phyloP scores from a whole-genome alignment of 306 rosid species.

The Erythrophleum fordii region DNA sequence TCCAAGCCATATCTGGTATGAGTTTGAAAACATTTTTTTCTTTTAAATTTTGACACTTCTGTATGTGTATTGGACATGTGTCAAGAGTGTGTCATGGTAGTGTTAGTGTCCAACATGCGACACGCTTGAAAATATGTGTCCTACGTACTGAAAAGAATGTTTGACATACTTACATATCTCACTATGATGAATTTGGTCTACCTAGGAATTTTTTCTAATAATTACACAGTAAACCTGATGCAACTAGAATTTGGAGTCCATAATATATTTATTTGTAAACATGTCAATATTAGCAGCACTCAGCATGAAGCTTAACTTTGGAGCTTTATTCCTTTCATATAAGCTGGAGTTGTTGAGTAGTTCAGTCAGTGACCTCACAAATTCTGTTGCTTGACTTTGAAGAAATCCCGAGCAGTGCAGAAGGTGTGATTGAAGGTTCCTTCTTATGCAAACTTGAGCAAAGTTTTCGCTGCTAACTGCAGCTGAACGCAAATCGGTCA shows the following conservation, averaged over 20 bases:
- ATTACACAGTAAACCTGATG: background rate
- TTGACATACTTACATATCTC: no score
- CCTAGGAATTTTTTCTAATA: no score
- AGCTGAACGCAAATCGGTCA: constrained; percentile 70
- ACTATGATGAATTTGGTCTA: background rate
- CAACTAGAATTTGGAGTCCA: background rate
- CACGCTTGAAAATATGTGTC: no score
- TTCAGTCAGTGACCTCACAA: constrained; percentile 47
- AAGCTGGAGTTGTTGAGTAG: constrained; percentile 17
- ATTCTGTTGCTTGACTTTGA: constrained; percentile 60
- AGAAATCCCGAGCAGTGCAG: constrained; percentile 66
- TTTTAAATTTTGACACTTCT: no score
- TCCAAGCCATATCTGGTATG: no score
- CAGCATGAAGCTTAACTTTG: constrained; percentile 50
- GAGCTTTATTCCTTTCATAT: constrained; percentile 49
- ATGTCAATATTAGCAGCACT: background rate
- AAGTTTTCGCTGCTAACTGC: constrained; percentile 71
- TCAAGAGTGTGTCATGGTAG: no score
- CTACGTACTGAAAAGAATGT: no score
- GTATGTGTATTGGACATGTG: no score
- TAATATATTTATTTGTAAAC: no score
- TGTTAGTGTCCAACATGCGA: no score
- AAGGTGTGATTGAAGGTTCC: constrained; percentile 64
- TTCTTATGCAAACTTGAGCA: constrained; percentile 71
- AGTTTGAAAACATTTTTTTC: no score